phyloP scores from a whole-genome alignment of 306 rosid species.

The Acacia confusa region DNA sequence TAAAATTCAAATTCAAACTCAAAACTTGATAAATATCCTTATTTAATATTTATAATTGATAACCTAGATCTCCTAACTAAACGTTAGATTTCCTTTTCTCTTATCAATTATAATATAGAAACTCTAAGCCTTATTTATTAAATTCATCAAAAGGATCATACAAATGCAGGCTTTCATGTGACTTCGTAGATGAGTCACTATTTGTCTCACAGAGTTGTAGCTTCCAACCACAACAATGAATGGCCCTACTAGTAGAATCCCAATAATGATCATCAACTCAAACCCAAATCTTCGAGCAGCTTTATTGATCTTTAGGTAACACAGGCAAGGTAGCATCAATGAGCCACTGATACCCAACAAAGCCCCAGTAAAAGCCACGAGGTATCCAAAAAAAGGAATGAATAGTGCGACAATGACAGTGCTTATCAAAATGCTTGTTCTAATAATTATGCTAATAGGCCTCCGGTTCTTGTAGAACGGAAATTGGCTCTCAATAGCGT shows the following conservation, averaged over 20 bases:
- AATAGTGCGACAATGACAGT: conserved; percentile 46
- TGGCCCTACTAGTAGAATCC: conserved; percentile 43
- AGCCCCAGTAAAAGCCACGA: conserved; percentile 61
- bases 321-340: conserved; percentile 52
- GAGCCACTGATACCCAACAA: conserved; percentile 39
- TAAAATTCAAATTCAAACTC: no score
- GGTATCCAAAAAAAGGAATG: conserved; percentile 55
- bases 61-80: no score
- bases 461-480: not conserved
- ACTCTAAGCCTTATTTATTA: no score
- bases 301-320: conserved; percentile 57
- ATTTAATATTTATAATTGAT: no score
- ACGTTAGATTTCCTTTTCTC: no score
- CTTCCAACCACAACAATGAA: conserved; percentile 44
- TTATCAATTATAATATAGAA: no score
- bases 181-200: conserved; percentile 37
- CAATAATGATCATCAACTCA: conserved; percentile 36
- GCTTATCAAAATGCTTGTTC: conserved; percentile 52
- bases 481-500: conserved; percentile 44
- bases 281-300: conserved; percentile 40
- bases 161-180: not conserved
- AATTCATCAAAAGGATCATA: no score
- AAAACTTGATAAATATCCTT: no score
- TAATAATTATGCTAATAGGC: conserved; percentile 34
- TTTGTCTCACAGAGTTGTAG: conserved; percentile 43